These are phyloP conservation scores for Blumeriella jaapii DNA, from an alignment of 2,329 filamentous ascomycete species.

Conservation along the genomic window DNA sequence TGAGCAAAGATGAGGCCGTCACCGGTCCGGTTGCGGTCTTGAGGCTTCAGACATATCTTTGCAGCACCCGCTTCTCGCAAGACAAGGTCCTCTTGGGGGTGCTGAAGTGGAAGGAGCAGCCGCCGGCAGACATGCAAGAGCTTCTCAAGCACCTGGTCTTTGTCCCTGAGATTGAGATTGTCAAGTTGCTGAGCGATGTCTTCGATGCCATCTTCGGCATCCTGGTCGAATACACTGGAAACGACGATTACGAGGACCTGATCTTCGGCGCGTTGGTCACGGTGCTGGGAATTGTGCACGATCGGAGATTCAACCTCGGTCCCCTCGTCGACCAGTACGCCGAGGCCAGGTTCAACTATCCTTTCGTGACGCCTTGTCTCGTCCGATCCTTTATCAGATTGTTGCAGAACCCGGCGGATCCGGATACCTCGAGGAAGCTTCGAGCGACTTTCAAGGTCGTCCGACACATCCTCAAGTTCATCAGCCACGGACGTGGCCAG, in stretches of 20 bases:
- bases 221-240: constrained; percentile 79
- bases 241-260: constrained; percentile 84
- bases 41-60: constrained; percentile 72
- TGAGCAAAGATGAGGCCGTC: constrained; percentile 58
- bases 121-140: constrained; percentile 58
- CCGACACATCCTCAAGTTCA: constrained; percentile 85
- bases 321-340: constrained; percentile 89
- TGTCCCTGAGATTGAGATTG: constrained; percentile 93
- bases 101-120: constrained; percentile 72
- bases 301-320: constrained; percentile 82
- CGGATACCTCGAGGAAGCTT: constrained; percentile 71
- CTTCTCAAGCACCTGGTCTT: constrained; percentile 78
- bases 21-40: constrained; percentile 74
- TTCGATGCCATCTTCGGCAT: constrained; percentile 88
- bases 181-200: constrained; percentile 83
- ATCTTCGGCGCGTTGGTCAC: constrained; percentile 85
- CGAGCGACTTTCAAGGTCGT: constrained; percentile 92
- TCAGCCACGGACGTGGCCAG: constrained; percentile 76
- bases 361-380: constrained; percentile 79
- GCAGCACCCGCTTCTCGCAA: constrained; percentile 90
- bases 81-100: constrained; percentile 77
- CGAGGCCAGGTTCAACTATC: constrained; percentile 81
- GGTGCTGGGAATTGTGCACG: constrained; percentile 86
- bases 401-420: constrained; percentile 70
- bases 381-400: constrained; percentile 78